Conservation (phyloP, 192 early-diverging fungal species). For the Coemansia sp. region DNA sequence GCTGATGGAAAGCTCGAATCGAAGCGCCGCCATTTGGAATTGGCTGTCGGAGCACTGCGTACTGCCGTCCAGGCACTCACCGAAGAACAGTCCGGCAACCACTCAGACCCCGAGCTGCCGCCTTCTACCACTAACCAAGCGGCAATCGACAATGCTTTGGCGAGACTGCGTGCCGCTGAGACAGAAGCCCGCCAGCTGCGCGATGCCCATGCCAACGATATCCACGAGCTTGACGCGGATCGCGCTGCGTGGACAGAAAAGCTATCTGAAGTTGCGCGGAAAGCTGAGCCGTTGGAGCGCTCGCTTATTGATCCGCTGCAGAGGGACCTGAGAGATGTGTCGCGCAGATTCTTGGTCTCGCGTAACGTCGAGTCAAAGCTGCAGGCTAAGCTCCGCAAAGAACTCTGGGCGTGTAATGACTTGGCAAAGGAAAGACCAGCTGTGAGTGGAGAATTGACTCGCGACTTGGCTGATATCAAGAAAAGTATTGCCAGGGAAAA, state of each 20-base stretch:
- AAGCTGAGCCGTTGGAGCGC: conserved; percentile 12
- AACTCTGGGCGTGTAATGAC: conserved; percentile 1
- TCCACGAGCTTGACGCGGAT: conserved; percentile 28
- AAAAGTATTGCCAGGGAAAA: not conserved
- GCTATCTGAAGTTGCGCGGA: conserved; percentile 6
- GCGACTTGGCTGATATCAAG: not conserved
- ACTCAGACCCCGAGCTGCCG: not conserved
- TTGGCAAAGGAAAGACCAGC: conserved; percentile 1
- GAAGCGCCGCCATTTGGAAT: conserved; percentile 16
- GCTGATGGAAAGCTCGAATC: conserved; percentile 10
- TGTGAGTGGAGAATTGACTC: not conserved
- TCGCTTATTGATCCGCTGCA: conserved; percentile 21
- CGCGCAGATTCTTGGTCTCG: not conserved
- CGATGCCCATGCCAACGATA: conserved; percentile 13
- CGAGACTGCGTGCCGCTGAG: conserved; percentile 14
- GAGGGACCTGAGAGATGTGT: conserved; percentile 18
- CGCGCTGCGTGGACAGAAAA: conserved; percentile 17
- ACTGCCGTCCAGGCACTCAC: not conserved
- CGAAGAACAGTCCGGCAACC: not conserved
- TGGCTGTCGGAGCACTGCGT: conserved; percentile 3
- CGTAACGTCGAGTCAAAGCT: conserved; percentile 10
- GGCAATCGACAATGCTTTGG: conserved; percentile 11
- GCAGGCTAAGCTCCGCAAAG: conserved; percentile 13
- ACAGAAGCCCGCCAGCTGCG: conserved; percentile 13
- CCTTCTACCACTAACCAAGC: not conserved